Conservation (phyloP, 768 basidiomycete genomes). For the Psilocybe cubensis region DNA sequence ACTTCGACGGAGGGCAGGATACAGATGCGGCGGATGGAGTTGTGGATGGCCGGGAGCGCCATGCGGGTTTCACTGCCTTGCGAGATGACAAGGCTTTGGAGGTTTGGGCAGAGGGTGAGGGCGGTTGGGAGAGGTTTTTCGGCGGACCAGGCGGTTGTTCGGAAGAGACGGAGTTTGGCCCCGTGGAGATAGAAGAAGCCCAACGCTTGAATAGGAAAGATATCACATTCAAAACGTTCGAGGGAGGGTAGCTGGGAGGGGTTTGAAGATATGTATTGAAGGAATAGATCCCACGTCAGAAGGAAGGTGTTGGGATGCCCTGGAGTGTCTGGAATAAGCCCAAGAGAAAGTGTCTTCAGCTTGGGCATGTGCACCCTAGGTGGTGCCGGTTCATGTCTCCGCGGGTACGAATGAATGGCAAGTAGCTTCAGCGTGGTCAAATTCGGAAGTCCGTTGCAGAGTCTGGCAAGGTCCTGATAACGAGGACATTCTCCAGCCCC, state of each 20-base stretch:
- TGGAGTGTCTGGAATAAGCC: conserved; percentile 32
- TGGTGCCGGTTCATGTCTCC: conserved; percentile 18
- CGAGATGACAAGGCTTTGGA: conserved; percentile 43
- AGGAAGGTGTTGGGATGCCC: conserved; percentile 23
- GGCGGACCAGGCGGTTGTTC: conserved; percentile 35
- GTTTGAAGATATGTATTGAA: conserved; percentile 36
- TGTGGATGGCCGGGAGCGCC: conserved; percentile 30
- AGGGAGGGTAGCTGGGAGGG: conserved; percentile 41
- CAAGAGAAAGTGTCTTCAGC: conserved; percentile 46
- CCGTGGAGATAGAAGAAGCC: conserved; percentile 45
- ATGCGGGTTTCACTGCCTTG: conserved; percentile 29
- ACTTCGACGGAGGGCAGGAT: conserved; percentile 46
- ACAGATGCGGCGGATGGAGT: conserved; percentile 43
- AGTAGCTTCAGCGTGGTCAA: conserved; percentile 45
- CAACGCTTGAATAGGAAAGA: conserved; percentile 35
- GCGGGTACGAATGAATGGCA: conserved; percentile 40
- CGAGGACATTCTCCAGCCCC: conserved; percentile 44
- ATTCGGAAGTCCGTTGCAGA: conserved; percentile 35
- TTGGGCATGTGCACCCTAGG: conserved; percentile 34
- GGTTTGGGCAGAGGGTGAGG: conserved; percentile 42
- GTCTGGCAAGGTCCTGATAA: conserved; percentile 38
- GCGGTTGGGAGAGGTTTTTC: conserved; percentile 35
- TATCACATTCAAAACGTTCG: conserved; percentile 46
- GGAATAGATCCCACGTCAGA: conserved; percentile 41
- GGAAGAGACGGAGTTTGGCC: conserved; percentile 41